Conservation (phyloP, 208 protist species). For the Crithidia sp. region DNA sequence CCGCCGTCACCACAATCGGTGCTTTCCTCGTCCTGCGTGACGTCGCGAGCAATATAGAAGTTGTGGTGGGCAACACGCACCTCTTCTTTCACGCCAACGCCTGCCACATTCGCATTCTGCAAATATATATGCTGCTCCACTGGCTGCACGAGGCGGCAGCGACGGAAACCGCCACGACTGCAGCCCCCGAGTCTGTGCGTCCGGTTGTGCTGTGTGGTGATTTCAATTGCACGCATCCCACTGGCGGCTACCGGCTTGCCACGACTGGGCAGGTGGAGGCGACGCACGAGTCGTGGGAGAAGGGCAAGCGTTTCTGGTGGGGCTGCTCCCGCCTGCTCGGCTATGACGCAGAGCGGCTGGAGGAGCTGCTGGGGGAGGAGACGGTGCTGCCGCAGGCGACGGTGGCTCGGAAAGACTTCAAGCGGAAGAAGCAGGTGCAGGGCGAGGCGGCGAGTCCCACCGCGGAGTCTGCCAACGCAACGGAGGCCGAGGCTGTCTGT, state of each 20-base stretch:
- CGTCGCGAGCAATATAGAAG: conserved; percentile 35
- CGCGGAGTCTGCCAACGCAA: neutral
- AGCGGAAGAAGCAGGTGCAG: conserved; percentile 19
- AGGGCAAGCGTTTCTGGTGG: conserved; percentile 87
- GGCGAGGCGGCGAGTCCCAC: conserved; percentile 1
- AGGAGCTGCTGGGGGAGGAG: conserved; percentile 31
- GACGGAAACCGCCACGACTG: neutral
- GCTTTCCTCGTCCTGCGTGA: conserved; percentile 53
- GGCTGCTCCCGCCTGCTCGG: conserved; percentile 80
- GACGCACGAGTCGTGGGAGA: conserved; percentile 79
- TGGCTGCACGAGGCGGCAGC: conserved; percentile 25
- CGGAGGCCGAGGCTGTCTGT: conserved; percentile 2
- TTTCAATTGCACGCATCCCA: conserved; percentile 88
- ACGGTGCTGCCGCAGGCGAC: conserved; percentile 19
- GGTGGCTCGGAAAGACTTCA: conserved; percentile 15
- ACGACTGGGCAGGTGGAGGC: conserved; percentile 73
- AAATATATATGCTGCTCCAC: conserved; percentile 73
- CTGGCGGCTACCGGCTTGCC: conserved; percentile 82
- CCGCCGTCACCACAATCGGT: conserved; percentile 65
- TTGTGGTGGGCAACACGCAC: conserved; percentile 91
- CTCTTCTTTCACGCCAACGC: conserved; percentile 92
- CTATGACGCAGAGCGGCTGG: conserved; percentile 48
- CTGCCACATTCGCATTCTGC: conserved; percentile 91
- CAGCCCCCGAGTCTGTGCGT: neutral
- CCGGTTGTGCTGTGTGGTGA: conserved; percentile 84